Percentiles rank a stretch among this genome's conserved stretches.
These are phyloP conservation scores for Candida sonorensis DNA, from an alignment of 805 yeast genomes.

Conservation along the genomic window DNA sequence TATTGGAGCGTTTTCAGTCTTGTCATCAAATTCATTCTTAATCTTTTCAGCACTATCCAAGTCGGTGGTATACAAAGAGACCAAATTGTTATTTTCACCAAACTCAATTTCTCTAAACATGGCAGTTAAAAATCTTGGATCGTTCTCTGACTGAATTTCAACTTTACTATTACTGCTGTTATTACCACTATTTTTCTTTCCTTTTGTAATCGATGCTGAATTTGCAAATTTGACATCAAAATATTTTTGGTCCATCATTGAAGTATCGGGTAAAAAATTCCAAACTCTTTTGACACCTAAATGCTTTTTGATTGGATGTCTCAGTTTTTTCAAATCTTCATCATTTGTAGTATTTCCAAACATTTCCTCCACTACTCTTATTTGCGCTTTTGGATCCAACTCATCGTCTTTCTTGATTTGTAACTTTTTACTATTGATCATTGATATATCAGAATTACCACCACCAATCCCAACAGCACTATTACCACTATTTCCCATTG, in stretches of 20 bases:
- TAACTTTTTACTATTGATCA: constrained; percentile 11
- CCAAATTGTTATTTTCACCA: constrained; percentile 62
- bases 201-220: constrained; percentile 41
- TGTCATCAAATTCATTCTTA: constrained; percentile 37
- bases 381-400: constrained; percentile 55
- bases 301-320: constrained; percentile 74
- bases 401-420: constrained; percentile 27
- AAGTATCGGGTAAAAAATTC: constrained; percentile 84
- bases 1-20: constrained; percentile 39
- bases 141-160: constrained; percentile 25
- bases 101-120: constrained; percentile 70
- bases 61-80: constrained; percentile 55
- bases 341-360: constrained; percentile 49
- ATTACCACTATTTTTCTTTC: constrained; percentile 13
- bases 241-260: constrained; percentile 78
- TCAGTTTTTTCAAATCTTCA: constrained; percentile 38
- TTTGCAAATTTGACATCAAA: constrained; percentile 57
- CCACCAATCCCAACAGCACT: too few relatives aligned
- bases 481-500: constrained; percentile 16
- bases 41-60: constrained; percentile 35
- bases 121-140: constrained; percentile 44
- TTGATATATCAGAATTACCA: constrained; percentile 1
- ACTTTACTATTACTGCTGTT: constrained; percentile 24
- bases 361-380: constrained; percentile 67
- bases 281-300: constrained; percentile 71